A percentile compares a stretch with the other conserved stretches of the same genome.
phyloP scores from a whole-genome alignment of 441 rosid genomes.

The Aleurites moluccanus region DNA sequence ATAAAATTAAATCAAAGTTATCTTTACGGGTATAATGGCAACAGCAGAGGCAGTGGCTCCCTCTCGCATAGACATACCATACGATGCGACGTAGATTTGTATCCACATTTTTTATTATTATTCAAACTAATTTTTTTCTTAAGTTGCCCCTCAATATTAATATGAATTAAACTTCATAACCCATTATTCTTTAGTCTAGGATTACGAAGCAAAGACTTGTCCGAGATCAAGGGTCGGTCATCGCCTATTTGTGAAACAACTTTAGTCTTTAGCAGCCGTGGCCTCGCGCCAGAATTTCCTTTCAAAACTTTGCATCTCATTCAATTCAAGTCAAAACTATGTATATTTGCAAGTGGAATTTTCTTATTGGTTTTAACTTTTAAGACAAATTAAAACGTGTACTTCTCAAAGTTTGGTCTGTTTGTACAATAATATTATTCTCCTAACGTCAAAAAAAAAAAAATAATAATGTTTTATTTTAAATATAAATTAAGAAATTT shows the following conservation, averaged over 20 bases:
- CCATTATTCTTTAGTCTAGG: not conserved
- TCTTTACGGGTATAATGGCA: conserved; percentile 18
- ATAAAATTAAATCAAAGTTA: not conserved
- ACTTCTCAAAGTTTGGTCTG: too few relatives aligned
- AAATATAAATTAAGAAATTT: too few relatives aligned
- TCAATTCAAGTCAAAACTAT: not conserved
- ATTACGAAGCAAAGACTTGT: not conserved
- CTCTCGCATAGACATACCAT: conserved; percentile 23
- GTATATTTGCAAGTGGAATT: not conserved
- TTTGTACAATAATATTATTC: too few relatives aligned
- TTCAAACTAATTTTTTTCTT: too few relatives aligned
- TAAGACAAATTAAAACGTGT: too few relatives aligned
- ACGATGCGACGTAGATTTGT: too few relatives aligned
- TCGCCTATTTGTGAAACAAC: conserved; percentile 17
- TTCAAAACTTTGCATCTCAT: conserved; percentile 25
- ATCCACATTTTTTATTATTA: too few relatives aligned
- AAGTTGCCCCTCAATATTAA: too few relatives aligned
- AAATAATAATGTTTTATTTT: too few relatives aligned
- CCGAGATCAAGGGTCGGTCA: conserved; percentile 16
- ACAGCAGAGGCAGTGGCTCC: conserved; percentile 31
- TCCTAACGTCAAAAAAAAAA: too few relatives aligned
- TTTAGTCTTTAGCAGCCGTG: conserved; percentile 17
- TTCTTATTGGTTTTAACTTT: too few relatives aligned
- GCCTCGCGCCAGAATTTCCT: conserved; percentile 26
- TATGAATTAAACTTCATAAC: too few relatives aligned